A percentile compares a stretch with the other conserved stretches of the same genome.
Evolutionary conservation across 2,329 filamentous ascomycete genomes (phyloP).

Genomic region (Tolypocladium amazonense): DNA sequence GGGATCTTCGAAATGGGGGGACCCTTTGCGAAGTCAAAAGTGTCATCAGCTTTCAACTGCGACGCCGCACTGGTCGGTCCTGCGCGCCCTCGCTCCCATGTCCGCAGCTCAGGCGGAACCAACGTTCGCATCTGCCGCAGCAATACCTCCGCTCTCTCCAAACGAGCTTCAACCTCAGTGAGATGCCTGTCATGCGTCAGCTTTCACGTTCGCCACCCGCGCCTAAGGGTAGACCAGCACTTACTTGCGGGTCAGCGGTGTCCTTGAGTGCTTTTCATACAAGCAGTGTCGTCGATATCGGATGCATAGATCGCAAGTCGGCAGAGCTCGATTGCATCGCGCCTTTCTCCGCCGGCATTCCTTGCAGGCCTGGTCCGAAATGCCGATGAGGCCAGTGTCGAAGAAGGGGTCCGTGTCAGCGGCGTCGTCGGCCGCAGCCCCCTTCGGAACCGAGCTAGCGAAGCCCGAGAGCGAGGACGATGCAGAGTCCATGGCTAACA

Average conservation of each 20-base stretch:
- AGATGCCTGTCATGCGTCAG: constrained; percentile 18
- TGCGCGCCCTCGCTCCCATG: constrained; percentile 4
- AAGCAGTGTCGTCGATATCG: constrained; percentile 34
- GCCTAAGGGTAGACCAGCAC: constrained; percentile 2
- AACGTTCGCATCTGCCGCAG: constrained; percentile 17
- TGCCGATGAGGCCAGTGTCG: constrained; percentile 9
- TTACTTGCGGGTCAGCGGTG: constrained; percentile 34
- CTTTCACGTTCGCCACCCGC: background rate
- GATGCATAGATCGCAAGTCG: constrained; percentile 27
- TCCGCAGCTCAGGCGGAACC: constrained; percentile 14
- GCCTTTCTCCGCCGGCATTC: constrained; percentile 30
- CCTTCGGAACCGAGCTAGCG: background rate
- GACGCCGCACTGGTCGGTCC: background rate
- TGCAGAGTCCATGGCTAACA: background rate
- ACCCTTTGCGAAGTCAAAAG: constrained; percentile 9
- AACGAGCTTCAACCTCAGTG: constrained; percentile 30
- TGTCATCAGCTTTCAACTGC: background rate
- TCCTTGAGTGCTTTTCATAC: constrained; percentile 36
- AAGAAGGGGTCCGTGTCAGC: constrained; percentile 3
- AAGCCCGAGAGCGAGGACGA: background rate
- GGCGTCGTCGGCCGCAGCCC: background rate
- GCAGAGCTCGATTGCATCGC: constrained; percentile 25
- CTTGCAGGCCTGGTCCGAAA: constrained; percentile 26
- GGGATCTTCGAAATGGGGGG: background rate
- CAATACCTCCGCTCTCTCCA: constrained; percentile 22